Base-by-base conservation (phyloP, 2,329 filamentous ascomycete genomes). In the Fulvia fulva region DNA sequence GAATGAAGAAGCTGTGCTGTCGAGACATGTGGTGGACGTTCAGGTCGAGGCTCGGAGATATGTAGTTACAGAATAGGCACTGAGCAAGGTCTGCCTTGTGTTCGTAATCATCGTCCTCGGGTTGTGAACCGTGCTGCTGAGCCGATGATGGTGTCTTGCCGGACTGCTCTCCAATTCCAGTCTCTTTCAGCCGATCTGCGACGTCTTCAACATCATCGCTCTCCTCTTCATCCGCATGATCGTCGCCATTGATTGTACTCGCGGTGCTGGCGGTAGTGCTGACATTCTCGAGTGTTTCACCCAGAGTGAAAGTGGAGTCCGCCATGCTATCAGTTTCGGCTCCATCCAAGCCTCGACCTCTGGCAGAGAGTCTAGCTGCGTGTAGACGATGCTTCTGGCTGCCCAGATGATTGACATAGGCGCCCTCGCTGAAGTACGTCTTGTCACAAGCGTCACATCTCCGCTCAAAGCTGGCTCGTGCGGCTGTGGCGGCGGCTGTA, bases 401-500 rank as follows among this genome's bases (percentile, higher is more conserved):
- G 59, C 86, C 87, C 57, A 97, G 74, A 72, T 99, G 94, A 76
- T 97, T 99, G 71, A 87, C 86, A 75, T 89, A 97, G 32, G 94
- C 93, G 77, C 97, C 97, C 71, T 97, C 90, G 76, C 92, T 97
- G 79, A 88, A 97, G 75, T 96, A 99, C 14, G 89, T 91, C 79
- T 96, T 96, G 70, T 89, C 84, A 78, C 94, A 99, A 21, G 87
- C 82, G 2, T 85, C 80, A 75, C 94, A 99, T 28, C 81, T 78
- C 71, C 89, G 91, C 74, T 97, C 91, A 71, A 92, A 97, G 14
- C 90, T 86, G 4, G 92, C 93, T 75, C 90, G 91, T 62, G 91
- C 89, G 56, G 91, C 91, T 63, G 93, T 90, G 32, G 91, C 91
- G 44, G 83, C 89, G 16, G 91, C 89, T 7, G 84, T 86, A 26